Conservation (phyloP, 176 grass and related monocot species). For the Carex pumila region DNA sequence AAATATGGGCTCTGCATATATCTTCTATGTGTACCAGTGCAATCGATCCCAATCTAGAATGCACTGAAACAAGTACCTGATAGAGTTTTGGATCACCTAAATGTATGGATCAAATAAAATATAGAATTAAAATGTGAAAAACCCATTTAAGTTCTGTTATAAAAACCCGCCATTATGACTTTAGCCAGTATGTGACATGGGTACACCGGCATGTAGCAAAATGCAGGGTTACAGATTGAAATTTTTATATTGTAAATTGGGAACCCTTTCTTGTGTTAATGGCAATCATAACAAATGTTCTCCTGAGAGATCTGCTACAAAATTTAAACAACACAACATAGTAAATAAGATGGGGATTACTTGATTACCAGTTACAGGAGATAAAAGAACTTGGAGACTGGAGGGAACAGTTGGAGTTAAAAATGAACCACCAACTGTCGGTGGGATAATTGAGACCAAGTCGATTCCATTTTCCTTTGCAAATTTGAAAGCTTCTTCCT, state of each 20-base stretch:
- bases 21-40: slow-evolving; percentile 73
- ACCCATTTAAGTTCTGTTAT: no score
- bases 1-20: slow-evolving; percentile 70
- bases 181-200: no score
- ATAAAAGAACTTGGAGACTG: slow-evolving; percentile 67
- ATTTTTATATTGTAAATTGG: no score
- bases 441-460: slow-evolving; percentile 51
- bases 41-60: slow-evolving; percentile 62
- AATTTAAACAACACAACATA: neutral
- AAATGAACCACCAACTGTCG: slow-evolving; percentile 73
- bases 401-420: slow-evolving; percentile 34
- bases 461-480: slow-evolving; percentile 52
- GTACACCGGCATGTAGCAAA: no score
- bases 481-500: slow-evolving; percentile 65
- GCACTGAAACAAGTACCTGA: slow-evolving; percentile 53
- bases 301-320: neutral
- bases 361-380: slow-evolving; percentile 50
- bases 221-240: no score
- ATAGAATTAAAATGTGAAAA: no score
- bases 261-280: neutral
- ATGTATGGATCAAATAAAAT: neutral
- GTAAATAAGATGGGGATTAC: neutral
- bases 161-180: no score
- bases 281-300: neutral
- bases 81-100: slow-evolving; percentile 52